Conservation (phyloP, 2,329 filamentous ascomycete species). For the Penicillium sp. region DNA sequence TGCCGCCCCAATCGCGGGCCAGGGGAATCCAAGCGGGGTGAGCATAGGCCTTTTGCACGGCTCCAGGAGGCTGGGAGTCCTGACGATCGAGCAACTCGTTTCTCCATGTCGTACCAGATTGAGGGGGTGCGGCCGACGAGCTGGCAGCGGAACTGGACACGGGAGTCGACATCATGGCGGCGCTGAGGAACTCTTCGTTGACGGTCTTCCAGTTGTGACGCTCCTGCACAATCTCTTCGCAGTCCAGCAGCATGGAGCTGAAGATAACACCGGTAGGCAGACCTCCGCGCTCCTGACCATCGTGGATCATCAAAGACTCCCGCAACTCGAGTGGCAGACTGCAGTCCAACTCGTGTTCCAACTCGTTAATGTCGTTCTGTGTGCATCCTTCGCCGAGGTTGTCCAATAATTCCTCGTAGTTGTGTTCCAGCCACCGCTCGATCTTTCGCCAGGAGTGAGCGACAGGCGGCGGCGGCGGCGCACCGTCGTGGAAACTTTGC, state of each 20-base stretch:
- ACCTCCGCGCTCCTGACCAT: conserved; percentile 95
- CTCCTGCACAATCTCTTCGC: conserved; percentile 96
- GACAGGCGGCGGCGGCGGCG: conserved; percentile 85
- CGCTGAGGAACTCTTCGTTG: conserved; percentile 80
- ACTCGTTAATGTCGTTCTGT: conserved; percentile 90
- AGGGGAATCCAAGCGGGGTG: conserved; percentile 95
- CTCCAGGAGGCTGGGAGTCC: conserved; percentile 80
- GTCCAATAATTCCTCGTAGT: conserved; percentile 92
- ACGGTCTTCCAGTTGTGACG: conserved; percentile 96
- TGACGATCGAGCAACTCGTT: conserved; percentile 82
- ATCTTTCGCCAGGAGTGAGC: conserved; percentile 91
- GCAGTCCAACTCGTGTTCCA: conserved; percentile 94
- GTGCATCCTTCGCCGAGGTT: conserved; percentile 92
- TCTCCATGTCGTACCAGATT: conserved; percentile 67
- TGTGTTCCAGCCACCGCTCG: conserved; percentile 88
- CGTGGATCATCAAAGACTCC: conserved; percentile 86
- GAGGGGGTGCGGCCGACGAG: conserved; percentile 64
- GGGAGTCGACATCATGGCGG: conserved; percentile 57
- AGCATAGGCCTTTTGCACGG: conserved; percentile 88
- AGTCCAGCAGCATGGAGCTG: conserved; percentile 91
- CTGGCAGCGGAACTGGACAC: conserved; percentile 68
- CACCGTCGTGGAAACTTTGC: conserved; percentile 91
- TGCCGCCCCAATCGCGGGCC: conserved; percentile 96
- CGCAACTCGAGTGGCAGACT: conserved; percentile 90
- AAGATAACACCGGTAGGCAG: conserved; percentile 91